Evolutionary conservation across 23 red algal genomes (phyloP), one percentile per base, ranked within the genome.

Genomic region (Rhodosorus marinus): DNA sequence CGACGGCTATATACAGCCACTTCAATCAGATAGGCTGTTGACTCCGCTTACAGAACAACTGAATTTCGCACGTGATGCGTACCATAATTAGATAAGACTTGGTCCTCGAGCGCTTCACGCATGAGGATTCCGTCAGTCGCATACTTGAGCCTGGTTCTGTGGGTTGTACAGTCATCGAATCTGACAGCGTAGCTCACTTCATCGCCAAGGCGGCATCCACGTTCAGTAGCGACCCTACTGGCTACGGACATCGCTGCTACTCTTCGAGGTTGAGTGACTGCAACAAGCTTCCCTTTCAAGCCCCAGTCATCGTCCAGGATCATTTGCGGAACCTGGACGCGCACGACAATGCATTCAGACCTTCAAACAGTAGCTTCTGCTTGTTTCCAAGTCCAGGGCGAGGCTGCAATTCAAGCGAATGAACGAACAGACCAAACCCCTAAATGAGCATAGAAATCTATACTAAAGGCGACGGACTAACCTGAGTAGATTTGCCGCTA

Each of bases 111-210:
- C 3, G 78, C 71, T 52, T 98, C 90, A 22, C 90, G 62, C 29
- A 98, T 47, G 15, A 98, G 60, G 20, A 85, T 54, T 17, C 90
- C 90, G 54, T 82, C 71, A 0, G 90, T 98, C 11, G 74, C 90
- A 43, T 98, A 98, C 0, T 80, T 79, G 19, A 98, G 49, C 38
- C 42, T 30, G 2, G 90, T 98, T 1, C 51, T 51, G 35, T 52
- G 28, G 23, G 33, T 31, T 17, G 78, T 77, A 20, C 62, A 58
- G 31, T 83, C 61, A 11, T 77, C 79, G 51, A 98, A 85, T 59
- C 88, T 73, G 31, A 95, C 88, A 8, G 72, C 67, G 54, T 84
- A 95, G 49, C 88, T 80, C 4, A 95, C 88, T 23, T 43, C 40
- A 0, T 49, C 34, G 38, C 88, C 88, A 0, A 95, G 31, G 8